Percentiles rank a stretch among this genome's conserved stretches.
phyloP scores from a whole-genome alignment of 2,329 filamentous ascomycete species.

The Rutstroemia sp. region DNA sequence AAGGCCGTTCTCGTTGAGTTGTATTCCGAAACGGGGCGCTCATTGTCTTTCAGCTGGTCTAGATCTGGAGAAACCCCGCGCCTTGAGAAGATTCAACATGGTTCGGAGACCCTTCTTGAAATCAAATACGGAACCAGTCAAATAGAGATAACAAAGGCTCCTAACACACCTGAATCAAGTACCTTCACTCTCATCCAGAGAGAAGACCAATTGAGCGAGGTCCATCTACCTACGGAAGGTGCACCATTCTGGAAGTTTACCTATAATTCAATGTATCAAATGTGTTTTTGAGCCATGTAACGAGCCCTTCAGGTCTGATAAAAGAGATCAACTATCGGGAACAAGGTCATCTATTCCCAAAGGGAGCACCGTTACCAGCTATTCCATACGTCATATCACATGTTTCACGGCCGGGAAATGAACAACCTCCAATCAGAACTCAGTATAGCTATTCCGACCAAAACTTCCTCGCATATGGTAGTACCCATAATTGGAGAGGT shows the following conservation, averaged over 20 bases:
- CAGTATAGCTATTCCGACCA: neutral
- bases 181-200: slow-evolving; percentile 1
- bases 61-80: neutral
- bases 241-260: slow-evolving; percentile 2
- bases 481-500: neutral
- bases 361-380: neutral
- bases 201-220: neutral
- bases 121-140: slow-evolving; percentile 1
- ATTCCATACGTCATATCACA: slow-evolving; percentile 4
- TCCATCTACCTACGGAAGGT: neutral
- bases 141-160: neutral
- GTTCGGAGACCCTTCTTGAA: slow-evolving; percentile 1
- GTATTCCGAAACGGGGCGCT: neutral
- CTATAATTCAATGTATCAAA: neutral
- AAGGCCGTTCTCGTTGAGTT: neutral
- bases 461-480: slow-evolving; percentile 1
- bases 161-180: neutral
- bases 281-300: neutral
- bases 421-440: neutral
- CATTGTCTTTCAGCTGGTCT: neutral
- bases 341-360: slow-evolving; percentile 2
- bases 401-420: neutral
- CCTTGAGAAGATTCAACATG: slow-evolving; percentile 3
- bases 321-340: neutral
- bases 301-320: neutral